Percentiles rank a stretch among this genome's conserved stretches.
phyloP scores from a whole-genome alignment of 208 protist species.

The Strigomonas oncopelti region DNA sequence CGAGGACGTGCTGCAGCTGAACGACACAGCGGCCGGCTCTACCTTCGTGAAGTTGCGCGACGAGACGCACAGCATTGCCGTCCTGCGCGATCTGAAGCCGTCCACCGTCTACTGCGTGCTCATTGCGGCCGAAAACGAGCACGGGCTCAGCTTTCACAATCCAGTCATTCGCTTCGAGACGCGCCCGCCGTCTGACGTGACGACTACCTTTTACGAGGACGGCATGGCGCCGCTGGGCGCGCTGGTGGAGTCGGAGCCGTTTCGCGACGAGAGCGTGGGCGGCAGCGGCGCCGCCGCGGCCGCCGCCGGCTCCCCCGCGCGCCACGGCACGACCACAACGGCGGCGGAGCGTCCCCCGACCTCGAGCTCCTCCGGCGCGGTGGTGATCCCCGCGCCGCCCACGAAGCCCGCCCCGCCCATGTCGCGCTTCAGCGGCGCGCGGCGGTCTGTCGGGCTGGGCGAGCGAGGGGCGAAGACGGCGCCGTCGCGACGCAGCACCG shows the following conservation, averaged over 20 bases:
- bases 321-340: background rate
- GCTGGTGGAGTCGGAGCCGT: background rate
- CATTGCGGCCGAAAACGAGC: constrained; percentile 73
- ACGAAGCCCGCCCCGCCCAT: background rate
- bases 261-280: background rate
- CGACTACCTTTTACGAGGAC: constrained; percentile 36
- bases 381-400: background rate
- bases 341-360: background rate
- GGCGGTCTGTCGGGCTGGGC: background rate
- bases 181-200: constrained; percentile 49
- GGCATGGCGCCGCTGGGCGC: constrained; percentile 6
- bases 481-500: background rate
- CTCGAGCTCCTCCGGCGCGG: background rate
- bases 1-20: background rate
- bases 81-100: constrained; percentile 54
- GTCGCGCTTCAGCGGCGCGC: background rate
- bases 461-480: background rate
- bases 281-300: background rate
- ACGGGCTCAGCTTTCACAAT: constrained; percentile 84
- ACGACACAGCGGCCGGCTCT: background rate
- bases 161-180: constrained; percentile 75
- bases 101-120: constrained; percentile 79
- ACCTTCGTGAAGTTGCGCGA: constrained; percentile 4
- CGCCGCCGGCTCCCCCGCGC: background rate
- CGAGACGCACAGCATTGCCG: constrained; percentile 37